Evolutionary conservation across 768 basidiomycete genomes (phyloP).

Genomic region (Psilocybe cyanescens): DNA sequence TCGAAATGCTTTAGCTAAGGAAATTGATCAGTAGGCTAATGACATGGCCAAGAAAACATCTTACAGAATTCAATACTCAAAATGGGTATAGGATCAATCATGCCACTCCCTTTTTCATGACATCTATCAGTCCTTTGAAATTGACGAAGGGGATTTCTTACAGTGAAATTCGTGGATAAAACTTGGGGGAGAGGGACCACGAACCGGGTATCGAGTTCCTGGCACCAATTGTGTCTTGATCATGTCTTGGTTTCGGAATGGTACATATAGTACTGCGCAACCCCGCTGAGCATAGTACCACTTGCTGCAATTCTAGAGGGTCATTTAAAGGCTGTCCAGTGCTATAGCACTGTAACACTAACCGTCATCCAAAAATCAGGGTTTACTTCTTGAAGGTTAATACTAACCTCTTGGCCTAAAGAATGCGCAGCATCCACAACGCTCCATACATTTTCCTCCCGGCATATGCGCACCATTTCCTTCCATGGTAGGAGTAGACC

Average conservation of each 20-base stretch:
- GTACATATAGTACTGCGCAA: constrained; percentile 74
- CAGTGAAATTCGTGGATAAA: constrained; percentile 9
- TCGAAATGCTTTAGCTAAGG: constrained; percentile 71
- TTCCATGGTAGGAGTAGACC: constrained; percentile 73
- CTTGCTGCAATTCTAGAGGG: constrained; percentile 73
- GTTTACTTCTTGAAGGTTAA: constrained; percentile 54
- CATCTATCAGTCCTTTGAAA: neutral
- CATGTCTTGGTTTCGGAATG: constrained; percentile 30
- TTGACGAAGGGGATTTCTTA: neutral
- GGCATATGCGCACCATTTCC: constrained; percentile 66
- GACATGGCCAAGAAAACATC: neutral
- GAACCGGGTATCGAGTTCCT: neutral
- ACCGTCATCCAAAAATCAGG: constrained; percentile 72
- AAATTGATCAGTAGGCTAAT: neutral
- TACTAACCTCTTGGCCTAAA: constrained; percentile 68
- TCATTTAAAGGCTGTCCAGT: too few relatives aligned
- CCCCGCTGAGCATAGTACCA: constrained; percentile 76
- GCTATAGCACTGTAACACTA: neutral
- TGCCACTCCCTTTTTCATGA: constrained; percentile 1
- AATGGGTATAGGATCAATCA: neutral
- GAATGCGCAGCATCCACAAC: constrained; percentile 81
- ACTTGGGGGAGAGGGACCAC: neutral
- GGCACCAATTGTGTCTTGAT: neutral
- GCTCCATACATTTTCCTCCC: constrained; percentile 61
- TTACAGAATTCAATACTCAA: constrained; percentile 7